phyloP scores from a whole-genome alignment of 495 filamentous ascomycete genomes.

The Neurospora terricola region DNA sequence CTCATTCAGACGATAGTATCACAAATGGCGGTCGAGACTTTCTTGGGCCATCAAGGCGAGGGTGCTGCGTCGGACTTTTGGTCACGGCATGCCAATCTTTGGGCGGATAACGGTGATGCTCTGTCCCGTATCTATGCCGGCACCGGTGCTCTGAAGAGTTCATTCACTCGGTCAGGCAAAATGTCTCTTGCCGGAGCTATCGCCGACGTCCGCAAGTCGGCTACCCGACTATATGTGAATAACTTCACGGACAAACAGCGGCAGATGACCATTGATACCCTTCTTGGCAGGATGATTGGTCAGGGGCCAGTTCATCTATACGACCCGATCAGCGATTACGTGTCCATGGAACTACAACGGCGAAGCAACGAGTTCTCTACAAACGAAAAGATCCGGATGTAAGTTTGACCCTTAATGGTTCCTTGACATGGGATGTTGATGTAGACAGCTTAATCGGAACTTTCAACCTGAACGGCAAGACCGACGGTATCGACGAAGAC shows the following conservation, averaged over 20 bases:
- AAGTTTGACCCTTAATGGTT: constrained; percentile 5
- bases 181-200: constrained; percentile 93
- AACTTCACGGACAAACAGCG: constrained; percentile 91
- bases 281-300: constrained; percentile 74
- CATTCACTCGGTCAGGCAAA: constrained; percentile 91
- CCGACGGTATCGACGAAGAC: constrained; percentile 65
- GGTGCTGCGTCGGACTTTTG: constrained; percentile 68
- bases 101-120: constrained; percentile 98
- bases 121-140: constrained; percentile 94
- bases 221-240: constrained; percentile 88
- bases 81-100: constrained; percentile 80
- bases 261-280: constrained; percentile 88
- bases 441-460: constrained; percentile 70
- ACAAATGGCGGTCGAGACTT: constrained; percentile 77
- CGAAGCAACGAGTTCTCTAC: constrained; percentile 43
- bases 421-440: constrained; percentile 11
- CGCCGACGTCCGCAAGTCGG: constrained; percentile 89
- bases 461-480: constrained; percentile 89
- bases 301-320: constrained; percentile 77
- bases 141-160: constrained; percentile 89
- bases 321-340: constrained; percentile 89
- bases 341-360: constrained; percentile 61
- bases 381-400: constrained; percentile 39
- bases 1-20: constrained; percentile 92
- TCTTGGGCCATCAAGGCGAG: constrained; percentile 59